A percentile compares a stretch with the other conserved stretches of the same genome.
These are phyloP conservation scores for Hypocrella siamensis DNA, from an alignment of 2,329 filamentous ascomycete species.

Conservation along the genomic window DNA sequence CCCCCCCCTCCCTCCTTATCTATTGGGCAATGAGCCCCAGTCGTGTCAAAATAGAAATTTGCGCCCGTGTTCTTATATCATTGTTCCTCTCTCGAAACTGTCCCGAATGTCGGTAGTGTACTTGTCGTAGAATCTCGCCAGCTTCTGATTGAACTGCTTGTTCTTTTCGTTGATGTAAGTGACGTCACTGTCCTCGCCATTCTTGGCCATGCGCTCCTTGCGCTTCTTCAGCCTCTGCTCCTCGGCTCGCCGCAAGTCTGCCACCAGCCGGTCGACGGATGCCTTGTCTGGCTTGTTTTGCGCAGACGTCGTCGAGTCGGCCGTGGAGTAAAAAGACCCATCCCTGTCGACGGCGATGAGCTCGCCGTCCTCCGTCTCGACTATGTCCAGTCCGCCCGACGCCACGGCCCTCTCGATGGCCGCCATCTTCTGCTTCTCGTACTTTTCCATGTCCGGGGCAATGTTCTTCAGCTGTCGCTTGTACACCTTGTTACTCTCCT, in stretches of 20 bases:
- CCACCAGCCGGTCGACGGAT: constrained; percentile 75
- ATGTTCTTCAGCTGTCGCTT: constrained; percentile 75
- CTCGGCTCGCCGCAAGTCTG: constrained; percentile 77
- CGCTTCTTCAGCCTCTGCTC: constrained; percentile 75
- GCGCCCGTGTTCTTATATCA: constrained; percentile 43
- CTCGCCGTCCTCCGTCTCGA: constrained; percentile 91
- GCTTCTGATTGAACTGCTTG: constrained; percentile 98
- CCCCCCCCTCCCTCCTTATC: too few relatives aligned
- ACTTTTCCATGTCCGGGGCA: constrained; percentile 63
- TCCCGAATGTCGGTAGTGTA: constrained; percentile 95
- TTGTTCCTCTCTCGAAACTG: constrained; percentile 92
- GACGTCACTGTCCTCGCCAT: constrained; percentile 77
- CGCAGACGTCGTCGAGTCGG: constrained; percentile 65
- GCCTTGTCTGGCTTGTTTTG: constrained; percentile 79
- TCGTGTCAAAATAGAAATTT: background rate
- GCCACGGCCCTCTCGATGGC: constrained; percentile 75
- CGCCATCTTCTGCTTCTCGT: constrained; percentile 72
- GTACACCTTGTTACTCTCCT: constrained; percentile 84
- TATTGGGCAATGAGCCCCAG: too few relatives aligned
- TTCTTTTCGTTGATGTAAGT: constrained; percentile 99
- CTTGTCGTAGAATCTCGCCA: constrained; percentile 93
- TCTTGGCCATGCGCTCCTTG: constrained; percentile 59
- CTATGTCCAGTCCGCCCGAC: constrained; percentile 74
- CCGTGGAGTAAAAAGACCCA: constrained; percentile 80
- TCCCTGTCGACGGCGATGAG: constrained; percentile 86